phyloP scores from a whole-genome alignment of 805 yeast genomes.

The Saccharomycodes ludwigii region DNA sequence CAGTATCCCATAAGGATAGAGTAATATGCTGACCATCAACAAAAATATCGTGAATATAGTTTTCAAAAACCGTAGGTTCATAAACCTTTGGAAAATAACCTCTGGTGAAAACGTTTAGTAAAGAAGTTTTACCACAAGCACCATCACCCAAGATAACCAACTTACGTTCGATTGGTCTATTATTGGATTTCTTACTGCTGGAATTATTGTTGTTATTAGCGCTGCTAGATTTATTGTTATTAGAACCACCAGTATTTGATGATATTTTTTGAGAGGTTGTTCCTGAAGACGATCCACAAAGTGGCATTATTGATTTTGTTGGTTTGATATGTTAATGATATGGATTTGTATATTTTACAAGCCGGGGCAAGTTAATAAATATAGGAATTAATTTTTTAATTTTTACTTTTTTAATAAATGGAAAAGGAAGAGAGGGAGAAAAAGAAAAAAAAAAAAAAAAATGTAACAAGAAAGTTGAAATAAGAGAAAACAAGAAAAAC shows the following conservation, averaged over 20 bases:
- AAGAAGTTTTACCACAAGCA: constrained; percentile 96
- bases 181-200: not conserved
- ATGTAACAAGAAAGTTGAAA: too few species aligned
- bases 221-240: too few species aligned
- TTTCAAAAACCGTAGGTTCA: constrained; percentile 96
- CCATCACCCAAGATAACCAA: constrained; percentile 95
- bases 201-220: not conserved
- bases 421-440: too few species aligned
- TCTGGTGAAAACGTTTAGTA: constrained; percentile 87
- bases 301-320: constrained; percentile 3
- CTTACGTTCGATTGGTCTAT: constrained; percentile 59
- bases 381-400: too few species aligned
- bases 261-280: constrained; percentile 16
- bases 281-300: constrained; percentile 20
- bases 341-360: too few species aligned
- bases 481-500: too few species aligned
- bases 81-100: constrained; percentile 98
- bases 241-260: too few species aligned
- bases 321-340: too few species aligned
- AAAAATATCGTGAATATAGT: constrained; percentile 92
- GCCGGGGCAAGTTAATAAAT: too few species aligned
- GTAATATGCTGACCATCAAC: constrained; percentile 90
- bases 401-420: too few species aligned
- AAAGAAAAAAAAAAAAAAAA: too few species aligned
- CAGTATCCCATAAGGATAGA: constrained; percentile 94